Percentiles rank a stretch among this genome's conserved stretches.
These are phyloP conservation scores for Tuber indicum DNA, from an alignment of 495 filamentous ascomycete species.

Conservation along the genomic window DNA sequence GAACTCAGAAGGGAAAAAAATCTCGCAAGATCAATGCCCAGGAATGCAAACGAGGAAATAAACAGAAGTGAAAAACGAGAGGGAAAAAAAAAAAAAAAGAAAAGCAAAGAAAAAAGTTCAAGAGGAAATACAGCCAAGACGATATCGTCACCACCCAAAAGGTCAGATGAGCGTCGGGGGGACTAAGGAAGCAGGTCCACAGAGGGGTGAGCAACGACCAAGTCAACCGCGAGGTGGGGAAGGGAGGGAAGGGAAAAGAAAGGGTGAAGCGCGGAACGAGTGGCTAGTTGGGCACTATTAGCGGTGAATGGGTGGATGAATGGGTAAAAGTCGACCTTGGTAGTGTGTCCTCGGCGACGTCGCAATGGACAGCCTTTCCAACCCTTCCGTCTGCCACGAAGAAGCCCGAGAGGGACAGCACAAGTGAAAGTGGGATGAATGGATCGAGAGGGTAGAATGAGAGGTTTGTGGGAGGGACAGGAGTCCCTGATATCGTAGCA, in stretches of 20 bases:
- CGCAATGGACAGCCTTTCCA: background rate
- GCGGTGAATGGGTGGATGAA: constrained; percentile 5
- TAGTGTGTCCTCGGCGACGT: constrained; percentile 1
- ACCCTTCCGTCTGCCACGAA: constrained; percentile 1
- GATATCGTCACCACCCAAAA: background rate
- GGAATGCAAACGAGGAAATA: background rate
- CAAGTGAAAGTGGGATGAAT: background rate
- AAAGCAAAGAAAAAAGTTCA: background rate
- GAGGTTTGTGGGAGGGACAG: constrained; percentile 4
- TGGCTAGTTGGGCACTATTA: constrained; percentile 1
- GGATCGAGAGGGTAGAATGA: background rate
- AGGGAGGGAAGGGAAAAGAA: constrained; percentile 20
- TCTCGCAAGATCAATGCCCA: background rate
- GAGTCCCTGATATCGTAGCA: constrained; percentile 8
- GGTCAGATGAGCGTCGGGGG: constrained; percentile 2
- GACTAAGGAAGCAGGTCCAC: background rate
- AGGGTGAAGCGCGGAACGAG: constrained; percentile 19
- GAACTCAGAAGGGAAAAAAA: background rate
- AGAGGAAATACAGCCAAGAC: background rate
- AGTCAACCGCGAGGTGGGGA: constrained; percentile 4
- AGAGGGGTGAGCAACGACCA: constrained; percentile 2
- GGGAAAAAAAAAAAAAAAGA: background rate
- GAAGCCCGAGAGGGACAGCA: background rate
- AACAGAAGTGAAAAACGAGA: background rate
- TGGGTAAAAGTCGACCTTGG: background rate